A percentile compares a stretch with the other conserved stretches of the same genome.
Conservation (phyloP, 2,329 filamentous ascomycete species). For the Fusarium sp. region DNA sequence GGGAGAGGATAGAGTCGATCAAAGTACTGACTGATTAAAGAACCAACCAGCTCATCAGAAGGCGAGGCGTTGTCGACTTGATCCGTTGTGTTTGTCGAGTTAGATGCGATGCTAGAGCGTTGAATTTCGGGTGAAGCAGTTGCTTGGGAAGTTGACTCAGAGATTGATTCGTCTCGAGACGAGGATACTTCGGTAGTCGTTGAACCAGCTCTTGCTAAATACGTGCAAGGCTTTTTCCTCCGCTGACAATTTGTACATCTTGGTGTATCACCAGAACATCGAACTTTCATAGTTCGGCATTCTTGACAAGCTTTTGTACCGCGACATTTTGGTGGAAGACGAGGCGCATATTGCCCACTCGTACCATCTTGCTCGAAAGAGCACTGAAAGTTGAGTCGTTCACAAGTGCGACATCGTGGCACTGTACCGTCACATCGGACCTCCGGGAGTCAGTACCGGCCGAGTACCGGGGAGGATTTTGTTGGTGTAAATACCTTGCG, state of each 20-base stretch:
- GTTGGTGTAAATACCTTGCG: slow-evolving; percentile 39
- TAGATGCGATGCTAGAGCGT: slow-evolving; percentile 22
- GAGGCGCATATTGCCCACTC: slow-evolving; percentile 36
- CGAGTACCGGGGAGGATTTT: slow-evolving; percentile 32
- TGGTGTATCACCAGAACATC: slow-evolving; percentile 44
- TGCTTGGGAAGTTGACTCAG: slow-evolving; percentile 5
- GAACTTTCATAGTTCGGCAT: slow-evolving; percentile 45
- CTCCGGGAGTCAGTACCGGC: slow-evolving; percentile 43
- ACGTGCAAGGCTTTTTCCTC: slow-evolving; percentile 42
- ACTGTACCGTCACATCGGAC: slow-evolving; percentile 46
- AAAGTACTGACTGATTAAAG: slow-evolving; percentile 39
- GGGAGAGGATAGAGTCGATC: slow-evolving; percentile 41
- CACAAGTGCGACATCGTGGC: slow-evolving; percentile 43
- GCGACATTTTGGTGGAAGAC: slow-evolving; percentile 44
- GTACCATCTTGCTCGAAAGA: slow-evolving; percentile 46
- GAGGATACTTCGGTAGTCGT: slow-evolving; percentile 10
- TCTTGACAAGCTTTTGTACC: slow-evolving; percentile 44
- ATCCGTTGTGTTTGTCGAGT: slow-evolving; percentile 20
- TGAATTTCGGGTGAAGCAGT: slow-evolving; percentile 23
- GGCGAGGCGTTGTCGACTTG: neutral
- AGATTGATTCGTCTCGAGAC: slow-evolving; percentile 21
- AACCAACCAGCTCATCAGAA: slow-evolving; percentile 35
- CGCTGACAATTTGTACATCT: slow-evolving; percentile 42
- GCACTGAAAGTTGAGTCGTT: slow-evolving; percentile 44
- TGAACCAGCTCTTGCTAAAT: slow-evolving; percentile 29